phyloP scores from a whole-genome alignment of 2,329 filamentous ascomycete species.

The Rhexocercosporidium sp. region DNA sequence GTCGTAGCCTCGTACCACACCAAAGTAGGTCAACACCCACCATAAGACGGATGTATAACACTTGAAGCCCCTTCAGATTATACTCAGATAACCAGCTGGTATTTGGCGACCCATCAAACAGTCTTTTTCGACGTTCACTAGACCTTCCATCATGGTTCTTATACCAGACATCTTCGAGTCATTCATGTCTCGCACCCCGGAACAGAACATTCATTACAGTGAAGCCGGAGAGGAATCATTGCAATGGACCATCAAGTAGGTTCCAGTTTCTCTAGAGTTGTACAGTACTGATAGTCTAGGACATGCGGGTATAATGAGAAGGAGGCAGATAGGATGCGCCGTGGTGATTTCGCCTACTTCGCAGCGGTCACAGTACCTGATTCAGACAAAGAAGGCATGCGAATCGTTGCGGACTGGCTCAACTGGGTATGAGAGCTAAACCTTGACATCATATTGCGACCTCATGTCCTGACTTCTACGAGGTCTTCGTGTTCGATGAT shows the following conservation, averaged over 20 bases:
- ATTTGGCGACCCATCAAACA: too few species aligned
- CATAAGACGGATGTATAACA: too few species aligned
- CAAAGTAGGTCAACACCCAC: too few species aligned
- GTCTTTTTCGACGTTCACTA: too few species aligned
- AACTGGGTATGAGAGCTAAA: neutral
- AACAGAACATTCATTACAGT: neutral
- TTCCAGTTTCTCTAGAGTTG: neutral
- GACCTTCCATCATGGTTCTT: neutral
- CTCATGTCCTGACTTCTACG: neutral
- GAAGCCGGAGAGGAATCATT: neutral
- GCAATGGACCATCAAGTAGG: neutral
- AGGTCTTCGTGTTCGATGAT: constrained; percentile 11
- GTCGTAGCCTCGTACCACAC: too few species aligned
- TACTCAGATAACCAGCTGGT: too few species aligned
- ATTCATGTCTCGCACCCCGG: neutral
- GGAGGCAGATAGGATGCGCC: neutral
- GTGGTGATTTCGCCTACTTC: neutral
- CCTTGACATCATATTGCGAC: too few species aligned
- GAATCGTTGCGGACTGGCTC: constrained; percentile 1
- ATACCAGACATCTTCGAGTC: constrained; percentile 6
- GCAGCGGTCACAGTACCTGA: neutral
- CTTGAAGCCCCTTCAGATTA: too few species aligned
- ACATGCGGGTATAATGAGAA: neutral
- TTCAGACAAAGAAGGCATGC: neutral
- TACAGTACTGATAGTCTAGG: neutral